Base-by-base conservation (phyloP, 208 protist genomes). In the Leishmania mexicana region DNA sequence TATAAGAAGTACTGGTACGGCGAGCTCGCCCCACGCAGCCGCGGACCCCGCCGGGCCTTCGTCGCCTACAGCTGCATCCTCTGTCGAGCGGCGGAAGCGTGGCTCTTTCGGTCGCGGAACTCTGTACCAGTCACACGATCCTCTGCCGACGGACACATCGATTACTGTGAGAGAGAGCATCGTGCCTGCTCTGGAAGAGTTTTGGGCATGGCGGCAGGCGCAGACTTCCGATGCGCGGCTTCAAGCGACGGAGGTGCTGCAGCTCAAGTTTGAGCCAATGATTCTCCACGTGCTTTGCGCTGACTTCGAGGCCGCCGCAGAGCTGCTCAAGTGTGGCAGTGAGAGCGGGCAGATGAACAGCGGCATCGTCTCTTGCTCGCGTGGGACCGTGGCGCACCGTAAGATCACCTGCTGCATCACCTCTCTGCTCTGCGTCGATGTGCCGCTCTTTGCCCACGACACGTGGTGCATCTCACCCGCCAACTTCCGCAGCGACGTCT, bases 241-340 rank as follows among this genome's bases (percentile, higher is more conserved):
- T 13, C 60, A 73, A 40, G 77, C 78, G 53, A 88, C 89, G 40
- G 92, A 96, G 81, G 78, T 97, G 68, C 78, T 97, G 60, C 90
- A 96, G 85, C 78, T 96, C 4, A 96, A 96, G 87, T 97, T 95
- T 75, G 89, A 96, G 79, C 94, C 94, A 11, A 95, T 96, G 90
- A 96, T 97, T 76, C 54, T 97, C 60, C 94, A 97, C 79, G 71
- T 95, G 28, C 84, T 93, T 13, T 96, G 91, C 76, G 83, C 78
- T 28, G 90, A 90, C 64, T 28, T 96, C 28, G 83, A 93, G 13
- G 90, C 89, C 0, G 92, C 90, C 0, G 80, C 87, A 17, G 81
- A 81, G 62, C 80, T 97, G 65, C 78, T 95, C 76, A 91, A 94
- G 86, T 95, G 90, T 68, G 94, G 87, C 21, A 89, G 85, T 58